Evolutionary conservation across 352 stramenopile species (phyloP).

Genomic region (Blastocystis sp.): DNA sequence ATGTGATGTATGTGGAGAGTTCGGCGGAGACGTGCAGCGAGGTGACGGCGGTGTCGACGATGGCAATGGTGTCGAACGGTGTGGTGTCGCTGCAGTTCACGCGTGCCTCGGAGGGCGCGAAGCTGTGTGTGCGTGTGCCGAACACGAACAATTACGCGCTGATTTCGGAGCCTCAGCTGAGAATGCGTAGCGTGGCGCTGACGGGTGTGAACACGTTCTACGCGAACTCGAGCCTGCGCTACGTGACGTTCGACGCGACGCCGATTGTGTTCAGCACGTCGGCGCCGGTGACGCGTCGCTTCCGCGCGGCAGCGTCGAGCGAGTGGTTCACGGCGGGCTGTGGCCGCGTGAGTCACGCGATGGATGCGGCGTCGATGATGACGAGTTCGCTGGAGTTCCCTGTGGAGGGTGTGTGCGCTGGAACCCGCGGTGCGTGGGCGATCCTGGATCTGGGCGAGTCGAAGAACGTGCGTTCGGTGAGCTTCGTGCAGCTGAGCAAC

Average conservation of each 20-base stretch:
- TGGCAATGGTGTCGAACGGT: not conserved
- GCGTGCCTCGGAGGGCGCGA: not conserved
- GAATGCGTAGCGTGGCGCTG: not conserved
- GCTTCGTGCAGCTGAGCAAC: slow-evolving; percentile 35
- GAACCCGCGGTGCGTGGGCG: not conserved
- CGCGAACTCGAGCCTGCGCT: not conserved
- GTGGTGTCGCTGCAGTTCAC: not conserved
- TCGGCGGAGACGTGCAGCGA: not conserved
- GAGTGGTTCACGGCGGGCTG: slow-evolving; percentile 6
- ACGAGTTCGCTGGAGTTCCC: not conserved
- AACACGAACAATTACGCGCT: not conserved
- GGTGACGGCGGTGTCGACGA: not conserved
- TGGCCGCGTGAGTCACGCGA: not conserved
- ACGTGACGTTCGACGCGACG: slow-evolving; percentile 43
- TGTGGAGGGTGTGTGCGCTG: not conserved
- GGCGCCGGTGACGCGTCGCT: not conserved
- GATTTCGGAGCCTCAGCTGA: not conserved
- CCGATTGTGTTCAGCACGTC: slow-evolving; percentile 42
- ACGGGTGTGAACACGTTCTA: not conserved
- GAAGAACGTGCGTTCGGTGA: not conserved
- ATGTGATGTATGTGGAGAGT: not conserved
- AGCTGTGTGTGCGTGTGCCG: slow-evolving; percentile 3
- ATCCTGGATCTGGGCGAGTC: slow-evolving; percentile 44
- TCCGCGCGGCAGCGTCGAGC: not conserved
- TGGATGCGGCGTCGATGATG: not conserved